A percentile compares a stretch with the other conserved stretches of the same genome.
Evolutionary conservation across 768 basidiomycete species (phyloP).

Genomic region (Termitomyces sp.): DNA sequence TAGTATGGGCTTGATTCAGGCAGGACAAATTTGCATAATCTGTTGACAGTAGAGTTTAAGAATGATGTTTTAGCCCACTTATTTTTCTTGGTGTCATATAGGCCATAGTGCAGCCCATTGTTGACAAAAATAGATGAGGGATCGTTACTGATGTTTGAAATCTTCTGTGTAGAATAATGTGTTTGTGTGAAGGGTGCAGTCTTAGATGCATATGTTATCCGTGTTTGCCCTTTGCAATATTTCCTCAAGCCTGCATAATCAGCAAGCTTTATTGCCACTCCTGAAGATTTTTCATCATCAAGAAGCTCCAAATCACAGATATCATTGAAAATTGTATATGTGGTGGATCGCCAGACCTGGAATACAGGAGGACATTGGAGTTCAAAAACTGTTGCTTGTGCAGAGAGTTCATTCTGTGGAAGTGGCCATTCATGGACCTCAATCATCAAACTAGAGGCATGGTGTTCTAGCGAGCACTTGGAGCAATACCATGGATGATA

Average conservation of each 20-base stretch:
- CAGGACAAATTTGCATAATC: slow-evolving; percentile 25
- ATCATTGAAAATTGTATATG: background rate
- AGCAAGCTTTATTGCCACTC: background rate
- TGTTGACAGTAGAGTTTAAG: slow-evolving; percentile 7
- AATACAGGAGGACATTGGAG: background rate
- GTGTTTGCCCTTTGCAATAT: background rate
- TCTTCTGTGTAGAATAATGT: slow-evolving; percentile 20
- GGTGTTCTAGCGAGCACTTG: background rate
- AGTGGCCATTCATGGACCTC: background rate
- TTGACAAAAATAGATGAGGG: slow-evolving; percentile 18
- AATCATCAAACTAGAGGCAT: background rate
- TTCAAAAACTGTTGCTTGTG: background rate
- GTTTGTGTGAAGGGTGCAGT: slow-evolving; percentile 5
- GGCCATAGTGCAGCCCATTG: slow-evolving; percentile 22
- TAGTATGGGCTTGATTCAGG: slow-evolving; percentile 22
- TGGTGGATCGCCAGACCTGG: background rate
- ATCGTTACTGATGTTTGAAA: slow-evolving; percentile 10
- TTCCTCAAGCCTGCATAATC: background rate
- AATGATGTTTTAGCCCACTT: slow-evolving; percentile 14
- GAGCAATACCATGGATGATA: background rate
- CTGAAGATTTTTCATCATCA: background rate
- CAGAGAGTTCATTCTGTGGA: background rate
- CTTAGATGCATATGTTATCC: background rate
- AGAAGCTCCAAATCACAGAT: background rate
- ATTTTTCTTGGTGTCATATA: slow-evolving; percentile 19